phyloP scores from a whole-genome alignment of 2,329 filamentous ascomycete species.

The Leptographium lundbergii region DNA sequence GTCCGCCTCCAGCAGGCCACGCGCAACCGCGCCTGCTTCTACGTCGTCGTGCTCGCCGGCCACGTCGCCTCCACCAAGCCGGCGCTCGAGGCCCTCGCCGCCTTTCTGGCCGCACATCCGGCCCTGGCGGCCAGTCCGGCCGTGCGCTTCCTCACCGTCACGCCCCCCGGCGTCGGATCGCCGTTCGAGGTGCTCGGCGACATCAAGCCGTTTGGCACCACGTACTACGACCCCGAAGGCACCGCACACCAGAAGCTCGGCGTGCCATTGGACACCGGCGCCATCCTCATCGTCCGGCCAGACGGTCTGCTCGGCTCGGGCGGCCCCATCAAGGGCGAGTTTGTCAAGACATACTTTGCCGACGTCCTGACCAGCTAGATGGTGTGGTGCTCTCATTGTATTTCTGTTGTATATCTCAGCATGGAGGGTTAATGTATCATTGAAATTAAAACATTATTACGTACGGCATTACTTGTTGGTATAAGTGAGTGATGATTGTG shows the following conservation, averaged over 20 bases:
- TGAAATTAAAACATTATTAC: not conserved
- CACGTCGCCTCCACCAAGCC: slow-evolving; percentile 8
- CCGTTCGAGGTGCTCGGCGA: slow-evolving; percentile 27
- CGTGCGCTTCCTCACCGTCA: slow-evolving; percentile 32
- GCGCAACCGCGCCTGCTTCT: slow-evolving; percentile 28
- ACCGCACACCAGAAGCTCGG: slow-evolving; percentile 16
- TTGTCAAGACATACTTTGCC: slow-evolving; percentile 10
- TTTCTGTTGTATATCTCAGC: not conserved
- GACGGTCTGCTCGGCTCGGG: slow-evolving; percentile 14
- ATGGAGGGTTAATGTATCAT: not conserved
- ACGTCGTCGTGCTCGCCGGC: slow-evolving; percentile 25
- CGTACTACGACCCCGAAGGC: slow-evolving; percentile 32
- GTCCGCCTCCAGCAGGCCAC: slow-evolving; percentile 31
- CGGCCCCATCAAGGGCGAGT: slow-evolving; percentile 6
- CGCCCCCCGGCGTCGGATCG: slow-evolving; percentile 28
- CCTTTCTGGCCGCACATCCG: slow-evolving; percentile 4
- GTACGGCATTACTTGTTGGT: too few relatives aligned
- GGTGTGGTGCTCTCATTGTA: not conserved
- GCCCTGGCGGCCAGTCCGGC: slow-evolving; percentile 17
- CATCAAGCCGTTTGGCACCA: slow-evolving; percentile 34
- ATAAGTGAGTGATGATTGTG: too few relatives aligned
- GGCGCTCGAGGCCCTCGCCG: slow-evolving; percentile 10
- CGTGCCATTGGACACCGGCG: slow-evolving; percentile 13
- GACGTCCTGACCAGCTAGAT: slow-evolving; percentile 3
- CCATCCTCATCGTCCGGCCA: slow-evolving; percentile 15